phyloP scores from a whole-genome alignment of 495 filamentous ascomycete genomes.

The Penicillium cosmopolitanum region DNA sequence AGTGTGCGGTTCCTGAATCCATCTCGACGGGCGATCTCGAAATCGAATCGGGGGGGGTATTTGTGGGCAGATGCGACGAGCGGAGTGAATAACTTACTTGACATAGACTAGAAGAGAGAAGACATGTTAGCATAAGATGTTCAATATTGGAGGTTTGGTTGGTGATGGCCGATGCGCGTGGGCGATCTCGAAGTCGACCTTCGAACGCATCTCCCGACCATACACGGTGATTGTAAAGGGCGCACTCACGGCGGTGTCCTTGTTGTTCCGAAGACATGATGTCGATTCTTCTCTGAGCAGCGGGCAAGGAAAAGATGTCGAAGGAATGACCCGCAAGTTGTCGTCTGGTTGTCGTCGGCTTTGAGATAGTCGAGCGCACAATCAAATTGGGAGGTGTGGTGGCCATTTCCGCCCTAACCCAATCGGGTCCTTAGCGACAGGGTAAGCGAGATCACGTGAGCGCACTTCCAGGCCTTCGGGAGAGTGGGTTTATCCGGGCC shows the following conservation, averaged over 20 bases:
- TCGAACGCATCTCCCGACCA: slow-evolving; percentile 9
- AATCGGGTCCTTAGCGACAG: slow-evolving; percentile 47
- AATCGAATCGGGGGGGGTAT: slow-evolving; percentile 12
- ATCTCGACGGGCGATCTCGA: slow-evolving; percentile 14
- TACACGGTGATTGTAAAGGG: slow-evolving; percentile 14
- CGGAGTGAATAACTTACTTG: slow-evolving; percentile 68
- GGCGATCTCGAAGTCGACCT: slow-evolving; percentile 2
- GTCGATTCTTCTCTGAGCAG: slow-evolving; percentile 54
- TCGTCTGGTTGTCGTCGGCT: slow-evolving; percentile 55
- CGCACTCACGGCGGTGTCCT: slow-evolving; percentile 80
- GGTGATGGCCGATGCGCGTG: slow-evolving; percentile 22
- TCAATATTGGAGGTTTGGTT: slow-evolving; percentile 16
- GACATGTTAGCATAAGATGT: slow-evolving; percentile 39
- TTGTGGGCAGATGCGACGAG: slow-evolving; percentile 31
- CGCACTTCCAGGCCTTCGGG: slow-evolving; percentile 13
- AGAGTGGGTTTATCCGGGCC: slow-evolving; percentile 21
- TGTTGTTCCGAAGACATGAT: slow-evolving; percentile 83
- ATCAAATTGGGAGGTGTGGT: slow-evolving; percentile 51
- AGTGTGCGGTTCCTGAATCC: slow-evolving; percentile 6
- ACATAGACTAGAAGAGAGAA: slow-evolving; percentile 73
- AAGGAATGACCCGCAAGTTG: slow-evolving; percentile 55
- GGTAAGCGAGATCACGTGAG: slow-evolving; percentile 50
- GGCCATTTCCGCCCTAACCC: slow-evolving; percentile 42
- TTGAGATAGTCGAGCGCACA: slow-evolving; percentile 49
- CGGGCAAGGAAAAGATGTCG: slow-evolving; percentile 54